Conservation (phyloP, 2,329 filamentous ascomycete species). For the Colletotrichum acutatum region DNA sequence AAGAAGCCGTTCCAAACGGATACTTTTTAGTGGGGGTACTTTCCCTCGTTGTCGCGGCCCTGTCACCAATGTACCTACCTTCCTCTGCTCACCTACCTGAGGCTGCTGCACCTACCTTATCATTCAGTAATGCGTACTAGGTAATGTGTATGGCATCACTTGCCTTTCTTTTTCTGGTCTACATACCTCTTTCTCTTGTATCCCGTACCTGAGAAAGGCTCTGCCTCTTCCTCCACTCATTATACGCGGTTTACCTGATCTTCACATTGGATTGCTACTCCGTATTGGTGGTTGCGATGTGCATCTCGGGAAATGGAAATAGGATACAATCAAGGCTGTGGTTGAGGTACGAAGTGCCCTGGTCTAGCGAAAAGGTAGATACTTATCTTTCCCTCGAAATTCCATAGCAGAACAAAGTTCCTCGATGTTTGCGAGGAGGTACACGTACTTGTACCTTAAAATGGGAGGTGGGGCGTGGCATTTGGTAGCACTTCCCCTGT, state of each 20-base stretch:
- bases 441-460: background rate
- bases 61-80: background rate
- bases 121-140: background rate
- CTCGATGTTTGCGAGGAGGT: background rate
- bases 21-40: slow-evolving; percentile 18
- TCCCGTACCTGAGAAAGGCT: background rate
- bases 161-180: background rate
- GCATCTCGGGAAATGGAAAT: background rate
- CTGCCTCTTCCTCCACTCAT: background rate
- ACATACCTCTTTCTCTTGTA: background rate
- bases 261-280: background rate
- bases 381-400: too few species aligned
- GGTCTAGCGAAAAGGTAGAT: background rate
- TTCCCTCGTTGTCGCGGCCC: slow-evolving; percentile 8
- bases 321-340: background rate
- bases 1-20: slow-evolving; percentile 18
- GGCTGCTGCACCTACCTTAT: too few species aligned
- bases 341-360: background rate
- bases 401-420: too few species aligned
- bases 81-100: too few species aligned
- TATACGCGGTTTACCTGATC: too few species aligned
- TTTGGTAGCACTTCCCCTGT: slow-evolving; percentile 29
- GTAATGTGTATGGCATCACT: too few species aligned
- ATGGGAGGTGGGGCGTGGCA: slow-evolving; percentile 5
- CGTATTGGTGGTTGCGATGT: background rate